A percentile compares a stretch with the other conserved stretches of the same genome.
Evolutionary conservation across 371 early-diverging fungal genomes (phyloP).

Genomic region (Lichtheimia corymbifera): DNA sequence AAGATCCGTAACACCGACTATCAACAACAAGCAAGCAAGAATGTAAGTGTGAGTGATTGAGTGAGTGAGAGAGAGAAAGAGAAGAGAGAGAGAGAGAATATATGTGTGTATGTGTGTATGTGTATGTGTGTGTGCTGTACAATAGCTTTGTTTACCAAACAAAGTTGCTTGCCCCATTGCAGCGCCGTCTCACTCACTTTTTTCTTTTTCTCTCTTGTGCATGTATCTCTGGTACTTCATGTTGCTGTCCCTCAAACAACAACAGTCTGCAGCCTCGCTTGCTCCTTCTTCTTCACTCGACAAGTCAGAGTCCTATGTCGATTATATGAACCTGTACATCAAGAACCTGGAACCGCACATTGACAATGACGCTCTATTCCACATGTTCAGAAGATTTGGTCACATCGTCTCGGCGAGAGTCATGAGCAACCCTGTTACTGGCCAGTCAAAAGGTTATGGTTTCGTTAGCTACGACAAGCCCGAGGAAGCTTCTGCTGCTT

Average conservation of each 20-base stretch:
- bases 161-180: slow-evolving; percentile 6
- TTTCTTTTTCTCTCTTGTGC: slow-evolving; percentile 10
- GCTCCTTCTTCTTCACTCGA: slow-evolving; percentile 5
- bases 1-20: slow-evolving; percentile 9
- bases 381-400: slow-evolving; percentile 38
- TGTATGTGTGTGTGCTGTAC: background rate
- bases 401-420: slow-evolving; percentile 42
- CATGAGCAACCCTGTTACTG: slow-evolving; percentile 43
- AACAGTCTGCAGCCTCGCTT: slow-evolving; percentile 1
- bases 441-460: slow-evolving; percentile 47
- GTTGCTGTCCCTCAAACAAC: slow-evolving; percentile 10
- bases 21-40: slow-evolving; percentile 11
- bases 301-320: slow-evolving; percentile 19
- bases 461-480: slow-evolving; percentile 40
- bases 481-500: slow-evolving; percentile 42
- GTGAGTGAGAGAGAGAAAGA: too few species aligned
- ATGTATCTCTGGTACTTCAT: slow-evolving; percentile 13
- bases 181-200: background rate
- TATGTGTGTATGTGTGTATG: too few species aligned
- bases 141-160: slow-evolving; percentile 18
- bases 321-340: slow-evolving; percentile 38
- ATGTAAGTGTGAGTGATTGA: slow-evolving; percentile 8
- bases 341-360: slow-evolving; percentile 40
- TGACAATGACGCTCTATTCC: slow-evolving; percentile 38
- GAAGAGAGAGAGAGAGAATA: too few species aligned